These are phyloP conservation scores for Spiromastix sp. DNA, from an alignment of 2,329 filamentous ascomycete genomes.

Conservation along the genomic window DNA sequence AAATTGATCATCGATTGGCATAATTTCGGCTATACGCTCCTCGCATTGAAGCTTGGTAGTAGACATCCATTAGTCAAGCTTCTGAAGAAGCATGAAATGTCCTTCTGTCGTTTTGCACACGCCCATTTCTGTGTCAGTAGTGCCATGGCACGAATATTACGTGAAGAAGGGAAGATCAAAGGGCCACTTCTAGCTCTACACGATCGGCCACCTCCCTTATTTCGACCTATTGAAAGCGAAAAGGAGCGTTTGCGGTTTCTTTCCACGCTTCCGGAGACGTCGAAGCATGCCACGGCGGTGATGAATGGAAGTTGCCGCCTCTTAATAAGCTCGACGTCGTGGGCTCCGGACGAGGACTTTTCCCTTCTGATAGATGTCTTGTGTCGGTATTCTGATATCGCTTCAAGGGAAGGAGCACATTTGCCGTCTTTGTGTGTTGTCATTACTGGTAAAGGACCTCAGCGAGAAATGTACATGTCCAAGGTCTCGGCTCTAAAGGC, in stretches of 20 bases:
- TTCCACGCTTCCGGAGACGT: slow-evolving; percentile 53
- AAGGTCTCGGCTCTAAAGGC: slow-evolving; percentile 53
- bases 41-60: slow-evolving; percentile 55
- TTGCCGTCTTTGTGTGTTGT: slow-evolving; percentile 68
- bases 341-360: slow-evolving; percentile 97
- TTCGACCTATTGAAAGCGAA: slow-evolving; percentile 54
- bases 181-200: slow-evolving; percentile 63
- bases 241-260: slow-evolving; percentile 51
- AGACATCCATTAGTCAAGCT: slow-evolving; percentile 66
- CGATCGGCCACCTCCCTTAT: slow-evolving; percentile 75
- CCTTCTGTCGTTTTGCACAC: slow-evolving; percentile 57
- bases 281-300: slow-evolving; percentile 49
- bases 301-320: slow-evolving; percentile 51
- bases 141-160: slow-evolving; percentile 72
- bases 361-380: slow-evolving; percentile 75
- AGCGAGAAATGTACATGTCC: slow-evolving; percentile 63
- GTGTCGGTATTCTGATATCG: slow-evolving; percentile 55
- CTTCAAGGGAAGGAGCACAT: slow-evolving; percentile 32
- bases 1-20: slow-evolving; percentile 92
- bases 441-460: slow-evolving; percentile 89
- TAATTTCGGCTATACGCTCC: slow-evolving; percentile 94
- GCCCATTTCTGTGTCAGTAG: slow-evolving; percentile 81
- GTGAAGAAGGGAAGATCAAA: slow-evolving; percentile 53
- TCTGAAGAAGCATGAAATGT: slow-evolving; percentile 66
- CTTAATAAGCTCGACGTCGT: slow-evolving; percentile 87